Conservation (phyloP, 495 filamentous ascomycete genomes). For the Cetradonia linearis region DNA sequence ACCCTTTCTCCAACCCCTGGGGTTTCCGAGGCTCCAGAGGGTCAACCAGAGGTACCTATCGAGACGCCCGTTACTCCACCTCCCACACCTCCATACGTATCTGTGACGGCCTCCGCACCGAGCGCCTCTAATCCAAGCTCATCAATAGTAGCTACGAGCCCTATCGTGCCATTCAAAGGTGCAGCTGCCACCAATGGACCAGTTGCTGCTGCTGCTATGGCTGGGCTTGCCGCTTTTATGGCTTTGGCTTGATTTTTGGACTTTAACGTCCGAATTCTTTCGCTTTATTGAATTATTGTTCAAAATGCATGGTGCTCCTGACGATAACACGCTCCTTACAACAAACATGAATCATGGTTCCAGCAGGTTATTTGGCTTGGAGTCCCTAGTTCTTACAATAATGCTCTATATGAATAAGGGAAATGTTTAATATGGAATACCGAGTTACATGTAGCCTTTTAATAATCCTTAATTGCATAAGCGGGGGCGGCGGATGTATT, state of each 20-base stretch:
- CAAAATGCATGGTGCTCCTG: neutral
- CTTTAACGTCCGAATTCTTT: constrained; percentile 9
- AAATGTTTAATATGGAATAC: too few relatives aligned
- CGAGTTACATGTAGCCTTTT: neutral
- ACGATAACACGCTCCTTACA: constrained; percentile 11
- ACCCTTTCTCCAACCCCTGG: neutral
- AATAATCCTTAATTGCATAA: neutral
- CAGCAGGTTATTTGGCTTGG: neutral
- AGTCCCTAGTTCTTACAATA: neutral
- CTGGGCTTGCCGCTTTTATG: constrained; percentile 12
- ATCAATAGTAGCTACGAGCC: neutral
- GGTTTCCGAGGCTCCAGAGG: constrained; percentile 15
- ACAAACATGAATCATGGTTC: constrained; percentile 9
- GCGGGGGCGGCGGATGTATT: neutral
- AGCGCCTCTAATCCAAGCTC: constrained; percentile 3
- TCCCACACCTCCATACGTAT: neutral
- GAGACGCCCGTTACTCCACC: neutral
- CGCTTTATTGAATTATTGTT: constrained; percentile 21
- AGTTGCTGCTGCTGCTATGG: constrained; percentile 6
- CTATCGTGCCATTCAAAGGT: constrained; percentile 8
- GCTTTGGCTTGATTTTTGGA: constrained; percentile 7
- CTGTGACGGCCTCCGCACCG: neutral
- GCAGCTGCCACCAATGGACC: constrained; percentile 13
- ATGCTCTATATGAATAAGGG: neutral
- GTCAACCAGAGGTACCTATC: constrained; percentile 13